Evolutionary conservation across 2,329 filamentous ascomycete genomes (phyloP), one percentile per base, ranked within the genome.

Genomic region (Pseudogymnoascus sp.): DNA sequence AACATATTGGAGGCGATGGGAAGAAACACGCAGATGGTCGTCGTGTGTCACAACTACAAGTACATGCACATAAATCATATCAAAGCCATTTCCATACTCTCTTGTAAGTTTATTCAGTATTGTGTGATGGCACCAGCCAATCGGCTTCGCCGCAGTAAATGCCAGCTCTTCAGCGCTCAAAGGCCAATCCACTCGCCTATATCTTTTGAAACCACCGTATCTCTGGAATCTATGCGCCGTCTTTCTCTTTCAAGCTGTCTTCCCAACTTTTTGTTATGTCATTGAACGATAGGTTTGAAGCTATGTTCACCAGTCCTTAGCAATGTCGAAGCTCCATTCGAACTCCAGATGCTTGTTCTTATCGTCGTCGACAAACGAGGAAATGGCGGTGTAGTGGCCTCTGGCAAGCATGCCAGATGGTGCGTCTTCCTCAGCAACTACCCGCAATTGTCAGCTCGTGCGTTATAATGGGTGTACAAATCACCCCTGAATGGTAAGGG

Each of bases 281-380:
- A 57, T 57, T 6, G 10, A 57, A 34, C 28, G 16, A 57, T 57
- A 13, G 28, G 62, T 6, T 25, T 25, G 6, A 19, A 37, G 16
- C 48, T 61, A 25, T 62, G 36, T 62, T 70, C 87, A 90, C 95
- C 95, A 98, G 76, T 96, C 91, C 85, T 98, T 99, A 79, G 89
- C 84, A 76, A 99, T 96, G 74, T 97, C 90, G 73, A 99, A 98
- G 67, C 88, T 87, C 95, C 95, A 99, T 73, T 96, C 90, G 77
- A 99, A 99, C 75, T 89, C 83, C 68, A 99, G 82, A 78, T 99
- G 93, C 68, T 84, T 88, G 78, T 92, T 87, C 77, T 95, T 89
- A 79, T 99, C 95, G 73, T 99, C 95, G 75, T 99, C 95, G 67
- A 96, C 85, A 76, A 99, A 99, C 77, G 86, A 92, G 69, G 92